Percentiles rank a stretch among this genome's conserved stretches.
These are phyloP conservation scores for Afroboletus lepidellus DNA, from an alignment of 1,284 basidiomycete species.

Conservation along the genomic window DNA sequence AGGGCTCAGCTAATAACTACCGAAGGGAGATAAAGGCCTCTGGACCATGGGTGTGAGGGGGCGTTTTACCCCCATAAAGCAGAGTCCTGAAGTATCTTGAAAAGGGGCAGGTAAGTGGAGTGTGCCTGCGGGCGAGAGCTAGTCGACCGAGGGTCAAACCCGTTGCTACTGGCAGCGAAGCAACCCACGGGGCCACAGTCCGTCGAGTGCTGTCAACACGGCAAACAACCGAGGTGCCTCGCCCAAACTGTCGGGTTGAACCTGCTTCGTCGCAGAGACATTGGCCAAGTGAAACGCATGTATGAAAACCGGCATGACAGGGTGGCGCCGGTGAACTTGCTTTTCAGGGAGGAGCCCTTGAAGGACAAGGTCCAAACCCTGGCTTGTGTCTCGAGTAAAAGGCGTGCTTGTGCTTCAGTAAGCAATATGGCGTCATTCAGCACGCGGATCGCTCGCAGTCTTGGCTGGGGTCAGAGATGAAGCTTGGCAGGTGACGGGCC, in stretches of 20 bases:
- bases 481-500: neutral
- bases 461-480: too few relatives aligned
- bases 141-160: neutral
- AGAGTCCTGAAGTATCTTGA: neutral
- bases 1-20: neutral
- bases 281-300: neutral
- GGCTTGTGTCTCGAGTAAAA: neutral
- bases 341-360: neutral
- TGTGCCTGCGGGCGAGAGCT: neutral
- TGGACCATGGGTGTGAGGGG: neutral
- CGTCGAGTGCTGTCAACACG: too few relatives aligned
- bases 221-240: too few relatives aligned
- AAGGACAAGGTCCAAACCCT: neutral
- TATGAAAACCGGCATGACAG: neutral
- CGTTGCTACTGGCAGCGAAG: too few relatives aligned
- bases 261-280: too few relatives aligned
- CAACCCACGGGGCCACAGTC: too few relatives aligned
- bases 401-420: too few relatives aligned
- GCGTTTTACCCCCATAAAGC: neutral
- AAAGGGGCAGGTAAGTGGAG: neutral
- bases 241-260: too few relatives aligned
- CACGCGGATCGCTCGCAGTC: too few relatives aligned
- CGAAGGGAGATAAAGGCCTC: constrained; percentile 2
- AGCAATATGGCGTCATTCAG: too few relatives aligned
- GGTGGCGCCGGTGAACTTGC: neutral